Percentiles rank a stretch among this genome's conserved stretches.
Evolutionary conservation across 768 basidiomycete genomes (phyloP).

Genomic region (Cystobasidium tubakii): DNA sequence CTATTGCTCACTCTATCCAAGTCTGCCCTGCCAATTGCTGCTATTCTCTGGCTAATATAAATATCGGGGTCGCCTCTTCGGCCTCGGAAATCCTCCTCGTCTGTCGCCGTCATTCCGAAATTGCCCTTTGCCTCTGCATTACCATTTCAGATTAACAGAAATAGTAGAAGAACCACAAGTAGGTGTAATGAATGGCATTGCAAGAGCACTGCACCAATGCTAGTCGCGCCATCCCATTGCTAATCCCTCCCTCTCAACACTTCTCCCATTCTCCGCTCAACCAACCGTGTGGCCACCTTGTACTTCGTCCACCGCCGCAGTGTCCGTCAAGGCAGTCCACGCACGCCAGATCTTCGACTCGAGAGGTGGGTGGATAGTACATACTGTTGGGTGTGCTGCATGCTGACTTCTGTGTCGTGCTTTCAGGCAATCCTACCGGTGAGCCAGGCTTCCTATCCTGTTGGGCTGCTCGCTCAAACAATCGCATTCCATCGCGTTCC

Average conservation of each 20-base stretch:
- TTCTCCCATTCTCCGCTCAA: not conserved
- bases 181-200: not conserved
- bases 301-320: not conserved
- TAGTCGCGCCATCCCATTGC: not conserved
- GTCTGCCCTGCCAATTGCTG: too few species aligned
- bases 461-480: not conserved
- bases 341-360: slow-evolving; percentile 46
- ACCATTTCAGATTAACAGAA: too few species aligned
- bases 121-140: not conserved
- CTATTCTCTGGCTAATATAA: too few species aligned
- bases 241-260: not conserved
- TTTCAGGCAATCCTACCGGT: slow-evolving; percentile 34
- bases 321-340: slow-evolving; percentile 41
- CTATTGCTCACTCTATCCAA: too few species aligned
- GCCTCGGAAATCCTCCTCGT: too few species aligned
- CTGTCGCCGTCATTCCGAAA: not conserved
- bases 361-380: not conserved
- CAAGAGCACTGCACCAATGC: not conserved
- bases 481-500: not conserved
- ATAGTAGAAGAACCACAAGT: too few species aligned
- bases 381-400: not conserved
- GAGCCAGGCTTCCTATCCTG: not conserved
- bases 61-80: too few species aligned
- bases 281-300: too few species aligned
- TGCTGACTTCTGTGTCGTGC: not conserved